Base-by-base conservation (phyloP, 1,284 basidiomycete species). In the Amylostereum areolatum region DNA sequence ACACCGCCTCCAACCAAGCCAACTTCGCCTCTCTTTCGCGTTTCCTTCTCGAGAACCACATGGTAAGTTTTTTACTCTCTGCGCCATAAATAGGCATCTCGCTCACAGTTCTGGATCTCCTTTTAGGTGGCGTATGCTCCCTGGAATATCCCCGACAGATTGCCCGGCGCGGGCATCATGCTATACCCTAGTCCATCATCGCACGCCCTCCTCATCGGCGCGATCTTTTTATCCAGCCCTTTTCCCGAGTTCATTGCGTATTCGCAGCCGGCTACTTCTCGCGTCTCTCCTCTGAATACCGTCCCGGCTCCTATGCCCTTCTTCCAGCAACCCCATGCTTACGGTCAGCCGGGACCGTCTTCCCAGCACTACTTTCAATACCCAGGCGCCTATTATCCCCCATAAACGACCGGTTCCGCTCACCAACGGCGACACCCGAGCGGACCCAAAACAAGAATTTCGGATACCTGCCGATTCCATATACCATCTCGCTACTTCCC, bases 121-220 rank as follows among this genome's bases (percentile, higher is more conserved):
- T 39, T 40, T 27, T 55, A 84, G 81, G 71, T 82, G 49, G 80
- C 76, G 32, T 63, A 80, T 52, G 72, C 77, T n/a, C 67, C 72
- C 50, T 82, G 80, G 80, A 70, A 69, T 50, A 49, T 49, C 12
- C 63, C 66, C 30, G 69, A 75, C 49, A 66, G 64, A 27, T 66
- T 74, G 45, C 64, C 69, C 30, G 77, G 75, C 33, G 73, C 73
- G 33, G 80, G 80, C 18, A 73, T 84, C 53, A 69, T 84, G 49
- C 71, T 84, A 43, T 81, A 78, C 56, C 80, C 81, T 25, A 75
- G 76, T 27, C 66, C 73, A 45, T 78, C 79, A 48, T 76, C 76
- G 5, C 74, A 72, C 52, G 74, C 73, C 10, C 62, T 83, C 46
- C 74, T 84, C 47, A 72, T 81, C 53, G 81, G 80, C 36, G 78